A percentile compares a stretch with the other conserved stretches of the same genome.
These are phyloP conservation scores for Plectosphaerella sp. DNA, from an alignment of 2,329 filamentous ascomycete genomes.

Conservation along the genomic window DNA sequence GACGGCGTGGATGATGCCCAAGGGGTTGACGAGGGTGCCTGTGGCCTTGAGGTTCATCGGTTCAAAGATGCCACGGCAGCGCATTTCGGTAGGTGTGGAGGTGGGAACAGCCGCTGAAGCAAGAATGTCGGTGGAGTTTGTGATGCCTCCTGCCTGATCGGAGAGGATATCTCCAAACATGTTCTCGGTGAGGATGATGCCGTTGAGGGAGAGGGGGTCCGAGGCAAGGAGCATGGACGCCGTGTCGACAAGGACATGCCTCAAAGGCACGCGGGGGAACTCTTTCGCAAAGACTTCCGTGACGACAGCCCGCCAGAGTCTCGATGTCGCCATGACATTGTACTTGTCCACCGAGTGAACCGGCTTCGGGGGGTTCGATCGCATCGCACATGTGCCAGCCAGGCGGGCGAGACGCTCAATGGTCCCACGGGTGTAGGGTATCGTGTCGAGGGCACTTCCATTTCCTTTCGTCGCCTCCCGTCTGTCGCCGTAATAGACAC, in stretches of 20 bases:
- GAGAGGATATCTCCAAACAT: slow-evolving; percentile 20
- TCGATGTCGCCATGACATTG: slow-evolving; percentile 17
- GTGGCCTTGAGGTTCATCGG: slow-evolving; percentile 8
- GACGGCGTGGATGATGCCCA: slow-evolving; percentile 8
- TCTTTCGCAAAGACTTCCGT: slow-evolving; percentile 11
- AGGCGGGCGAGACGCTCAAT: slow-evolving; percentile 68
- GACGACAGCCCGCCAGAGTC: slow-evolving; percentile 16
- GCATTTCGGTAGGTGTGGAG: background rate
- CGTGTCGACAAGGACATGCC: slow-evolving; percentile 16
- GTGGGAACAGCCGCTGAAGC: slow-evolving; percentile 8
- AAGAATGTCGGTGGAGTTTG: slow-evolving; percentile 5
- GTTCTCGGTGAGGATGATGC: slow-evolving; percentile 17
- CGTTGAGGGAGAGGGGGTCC: slow-evolving; percentile 14
- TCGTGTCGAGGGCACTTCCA: slow-evolving; percentile 62
- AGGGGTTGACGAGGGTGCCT: slow-evolving; percentile 2
- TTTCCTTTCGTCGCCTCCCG: slow-evolving; percentile 36
- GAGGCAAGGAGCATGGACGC: slow-evolving; percentile 15
- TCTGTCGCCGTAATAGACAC: slow-evolving; percentile 73
- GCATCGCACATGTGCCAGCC: slow-evolving; percentile 60
- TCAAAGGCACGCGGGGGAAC: slow-evolving; percentile 12
- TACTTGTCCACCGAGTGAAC: slow-evolving; percentile 18
- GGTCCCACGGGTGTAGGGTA: slow-evolving; percentile 65
- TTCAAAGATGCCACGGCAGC: slow-evolving; percentile 8
- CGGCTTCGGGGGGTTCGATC: slow-evolving; percentile 49
- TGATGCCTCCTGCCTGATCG: slow-evolving; percentile 16